phyloP scores from a whole-genome alignment of 2,329 filamentous ascomycete genomes.

The Colletotrichum filicis region DNA sequence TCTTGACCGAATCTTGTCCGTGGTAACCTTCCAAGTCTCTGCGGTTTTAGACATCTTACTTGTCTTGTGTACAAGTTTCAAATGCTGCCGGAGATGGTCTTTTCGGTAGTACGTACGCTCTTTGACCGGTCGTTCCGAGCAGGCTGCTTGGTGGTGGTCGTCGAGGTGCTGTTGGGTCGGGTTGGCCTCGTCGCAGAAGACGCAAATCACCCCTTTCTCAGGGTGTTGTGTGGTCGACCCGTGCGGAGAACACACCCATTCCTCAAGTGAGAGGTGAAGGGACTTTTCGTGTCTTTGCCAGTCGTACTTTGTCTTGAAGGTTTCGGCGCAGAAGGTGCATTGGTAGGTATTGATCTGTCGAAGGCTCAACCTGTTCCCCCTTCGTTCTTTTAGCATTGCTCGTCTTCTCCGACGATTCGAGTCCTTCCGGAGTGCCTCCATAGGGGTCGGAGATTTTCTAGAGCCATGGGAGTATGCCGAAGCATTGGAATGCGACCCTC shows the following conservation, averaged over 20 bases:
- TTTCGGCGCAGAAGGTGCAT: constrained; percentile 59
- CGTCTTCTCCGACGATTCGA: constrained; percentile 14
- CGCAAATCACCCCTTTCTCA: constrained; percentile 52
- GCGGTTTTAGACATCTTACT: constrained; percentile 57
- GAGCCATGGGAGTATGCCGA: constrained; percentile 47
- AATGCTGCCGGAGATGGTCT: constrained; percentile 55
- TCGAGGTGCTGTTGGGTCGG: constrained; percentile 48
- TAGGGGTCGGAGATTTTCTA: constrained; percentile 32
- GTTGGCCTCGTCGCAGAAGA: constrained; percentile 48
- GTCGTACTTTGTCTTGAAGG: constrained; percentile 56
- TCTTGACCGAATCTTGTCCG: constrained; percentile 48
- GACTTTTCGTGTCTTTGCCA: constrained; percentile 63
- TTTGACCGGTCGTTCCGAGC: constrained; percentile 58
- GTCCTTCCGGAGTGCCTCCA: background rate
- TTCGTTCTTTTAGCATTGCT: background rate
- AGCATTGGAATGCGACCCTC: constrained; percentile 28
- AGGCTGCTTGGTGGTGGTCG: constrained; percentile 53
- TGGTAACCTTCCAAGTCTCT: constrained; percentile 50
- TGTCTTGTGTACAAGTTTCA: constrained; percentile 52
- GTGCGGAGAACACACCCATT: constrained; percentile 55
- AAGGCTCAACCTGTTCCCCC: background rate
- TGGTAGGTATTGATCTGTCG: constrained; percentile 44
- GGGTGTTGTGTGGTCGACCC: constrained; percentile 52
- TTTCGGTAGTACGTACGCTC: constrained; percentile 58
- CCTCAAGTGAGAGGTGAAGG: constrained; percentile 56